Evolutionary conservation across 768 basidiomycete genomes (phyloP), one percentile per base, ranked within the genome.

Genomic region (Suillus subalutaceus): DNA sequence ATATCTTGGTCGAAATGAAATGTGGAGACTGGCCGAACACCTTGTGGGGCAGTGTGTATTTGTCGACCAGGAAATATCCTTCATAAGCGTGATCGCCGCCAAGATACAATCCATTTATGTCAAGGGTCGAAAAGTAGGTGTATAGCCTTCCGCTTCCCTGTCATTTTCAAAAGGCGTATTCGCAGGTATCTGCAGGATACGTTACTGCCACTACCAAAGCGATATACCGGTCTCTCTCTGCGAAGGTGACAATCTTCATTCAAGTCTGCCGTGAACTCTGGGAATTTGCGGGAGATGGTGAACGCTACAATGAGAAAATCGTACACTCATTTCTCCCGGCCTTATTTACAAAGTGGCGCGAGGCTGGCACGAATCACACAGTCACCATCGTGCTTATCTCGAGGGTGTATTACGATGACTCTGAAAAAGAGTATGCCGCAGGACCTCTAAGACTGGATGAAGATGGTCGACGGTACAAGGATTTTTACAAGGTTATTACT

Each of bases 271-370:
- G 90, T 58, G 97, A 99, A 74, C 87, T 97, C 63, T 99, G 94
- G 94, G 93, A 97, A 72, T 99, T 99, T 73, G 87, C 96, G 30
- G 95, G 93, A 43, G 97, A 99, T 67, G 97, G 97, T 30, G 96
- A 97, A 76, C 88, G 96, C 6, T 95, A 91, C 78, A 91, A 94
- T 74, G 97, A 99, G 76, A 99, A 99, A 80, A 92, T 97, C n/a
- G 91, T 97, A 3, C 96, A 98, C 74, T 94, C 96, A 4, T 98
- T 98, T 80, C 86, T 99, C 9, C 96, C 97, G 1, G 86, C 91
- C 16, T 85, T 99, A 4, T 96, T 98, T 71, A 77, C 85, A 13
- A 90, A 89, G 68, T 99, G 96, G 96, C 82, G 85, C 55, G 89
- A 91, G 64, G 85, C 90, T 5, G 88, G 90, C 43, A 93, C 97